Evolutionary conservation across 2,329 filamentous ascomycete genomes (phyloP).

Genomic region (Rhinocladiella mackenziei): DNA sequence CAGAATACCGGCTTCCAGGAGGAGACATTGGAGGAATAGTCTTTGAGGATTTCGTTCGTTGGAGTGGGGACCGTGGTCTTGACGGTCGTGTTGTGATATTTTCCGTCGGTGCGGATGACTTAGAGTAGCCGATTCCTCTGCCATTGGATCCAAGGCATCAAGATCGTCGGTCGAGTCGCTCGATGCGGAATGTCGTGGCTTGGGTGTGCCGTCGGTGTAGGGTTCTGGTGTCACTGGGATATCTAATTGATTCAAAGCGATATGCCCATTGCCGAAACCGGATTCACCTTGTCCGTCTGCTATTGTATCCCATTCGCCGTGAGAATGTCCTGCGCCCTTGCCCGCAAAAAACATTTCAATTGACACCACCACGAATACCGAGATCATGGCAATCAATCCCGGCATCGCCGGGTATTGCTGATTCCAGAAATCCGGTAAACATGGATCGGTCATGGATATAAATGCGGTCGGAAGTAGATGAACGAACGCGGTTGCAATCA

Average conservation of each 20-base stretch:
- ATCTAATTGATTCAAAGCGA: conserved; percentile 16
- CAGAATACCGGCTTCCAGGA: conserved; percentile 77
- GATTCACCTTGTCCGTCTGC: not conserved
- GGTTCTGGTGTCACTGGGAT: conserved; percentile 15
- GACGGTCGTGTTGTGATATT: conserved; percentile 18
- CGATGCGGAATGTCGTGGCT: conserved; percentile 16
- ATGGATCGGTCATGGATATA: conserved; percentile 62
- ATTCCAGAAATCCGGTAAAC: conserved; percentile 48
- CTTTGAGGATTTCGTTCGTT: conserved; percentile 56
- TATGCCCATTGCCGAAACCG: conserved; percentile 18
- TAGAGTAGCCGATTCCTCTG: conserved; percentile 34
- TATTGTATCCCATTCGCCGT: conserved; percentile 50
- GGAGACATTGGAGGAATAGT: conserved; percentile 69
- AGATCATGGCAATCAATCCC: conserved; percentile 45
- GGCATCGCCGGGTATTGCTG: conserved; percentile 46
- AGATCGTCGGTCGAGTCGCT: conserved; percentile 54
- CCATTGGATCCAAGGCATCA: conserved; percentile 37
- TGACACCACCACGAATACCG: conserved; percentile 46
- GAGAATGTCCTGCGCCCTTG: conserved; percentile 57
- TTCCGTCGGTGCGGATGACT: conserved; percentile 30
- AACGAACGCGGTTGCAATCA: conserved; percentile 83
- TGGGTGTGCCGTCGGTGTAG: conserved; percentile 16
- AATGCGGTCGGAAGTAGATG: conserved; percentile 69
- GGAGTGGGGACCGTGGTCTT: conserved; percentile 11
- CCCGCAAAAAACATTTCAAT: conserved; percentile 65